A percentile compares a stretch with the other conserved stretches of the same genome.
Evolutionary conservation across 768 basidiomycete genomes (phyloP).

Genomic region (Tylopilus sp.): DNA sequence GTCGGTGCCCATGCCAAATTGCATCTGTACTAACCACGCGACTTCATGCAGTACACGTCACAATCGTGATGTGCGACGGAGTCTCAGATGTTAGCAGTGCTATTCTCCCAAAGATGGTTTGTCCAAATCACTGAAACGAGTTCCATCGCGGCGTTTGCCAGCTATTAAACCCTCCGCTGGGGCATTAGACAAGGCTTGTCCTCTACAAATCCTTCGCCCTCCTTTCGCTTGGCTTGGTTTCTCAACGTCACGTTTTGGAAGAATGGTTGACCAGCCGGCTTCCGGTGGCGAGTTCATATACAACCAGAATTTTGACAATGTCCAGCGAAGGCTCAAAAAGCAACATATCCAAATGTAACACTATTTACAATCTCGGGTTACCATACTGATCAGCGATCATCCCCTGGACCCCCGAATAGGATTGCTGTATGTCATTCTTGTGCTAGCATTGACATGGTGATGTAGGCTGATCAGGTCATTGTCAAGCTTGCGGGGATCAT

Average conservation of each 20-base stretch:
- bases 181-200: background rate
- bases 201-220: background rate
- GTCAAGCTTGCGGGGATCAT: constrained; percentile 30
- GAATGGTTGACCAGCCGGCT: background rate
- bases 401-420: constrained; percentile 12
- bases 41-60: too few relatives aligned
- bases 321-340: too few relatives aligned
- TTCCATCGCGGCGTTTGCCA: too few relatives aligned
- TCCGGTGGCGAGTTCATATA: constrained; percentile 16
- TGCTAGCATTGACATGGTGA: background rate
- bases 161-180: too few relatives aligned
- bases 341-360: too few relatives aligned
- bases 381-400: background rate
- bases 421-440: constrained; percentile 15
- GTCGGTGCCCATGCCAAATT: too few relatives aligned
- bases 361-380: background rate
- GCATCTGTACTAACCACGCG: too few relatives aligned
- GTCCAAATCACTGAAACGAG: too few relatives aligned
- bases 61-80: too few relatives aligned
- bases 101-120: too few relatives aligned
- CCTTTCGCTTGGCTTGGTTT: background rate
- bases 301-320: constrained; percentile 1
- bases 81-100: too few relatives aligned
- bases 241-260: background rate
- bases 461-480: background rate